phyloP scores from a whole-genome alignment of 2,329 filamentous ascomycete genomes.

The Exophiala viscosa region DNA sequence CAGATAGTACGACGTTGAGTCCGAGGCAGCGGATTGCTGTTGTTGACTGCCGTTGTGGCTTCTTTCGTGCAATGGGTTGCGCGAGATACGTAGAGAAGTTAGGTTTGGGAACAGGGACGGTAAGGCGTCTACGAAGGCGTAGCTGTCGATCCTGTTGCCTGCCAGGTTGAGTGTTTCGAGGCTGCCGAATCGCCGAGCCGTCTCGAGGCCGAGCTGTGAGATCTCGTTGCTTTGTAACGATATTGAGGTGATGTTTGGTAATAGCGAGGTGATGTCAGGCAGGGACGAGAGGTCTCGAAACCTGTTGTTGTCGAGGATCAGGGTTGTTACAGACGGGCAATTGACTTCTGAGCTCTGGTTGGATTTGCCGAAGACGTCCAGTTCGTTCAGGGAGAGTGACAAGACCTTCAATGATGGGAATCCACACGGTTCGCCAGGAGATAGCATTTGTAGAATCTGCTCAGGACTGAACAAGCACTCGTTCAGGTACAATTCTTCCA shows the following conservation, averaged over 20 bases:
- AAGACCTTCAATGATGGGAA: slow-evolving; percentile 24
- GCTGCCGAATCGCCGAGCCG: slow-evolving; percentile 49
- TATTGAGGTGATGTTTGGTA: slow-evolving; percentile 50
- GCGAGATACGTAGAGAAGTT: slow-evolving; percentile 69
- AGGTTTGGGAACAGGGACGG: slow-evolving; percentile 67
- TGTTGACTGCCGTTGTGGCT: slow-evolving; percentile 12
- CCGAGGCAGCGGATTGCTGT: slow-evolving; percentile 25
- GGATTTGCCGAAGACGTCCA: slow-evolving; percentile 14
- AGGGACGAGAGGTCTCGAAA: slow-evolving; percentile 35
- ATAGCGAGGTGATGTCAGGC: slow-evolving; percentile 53
- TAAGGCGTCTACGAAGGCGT: slow-evolving; percentile 71
- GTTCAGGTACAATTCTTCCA: slow-evolving; percentile 59
- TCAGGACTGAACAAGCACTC: slow-evolving; percentile 65
- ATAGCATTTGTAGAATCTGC: slow-evolving; percentile 49
- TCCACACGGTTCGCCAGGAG: neutral
- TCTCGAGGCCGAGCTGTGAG: slow-evolving; percentile 27
- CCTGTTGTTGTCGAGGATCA: slow-evolving; percentile 50
- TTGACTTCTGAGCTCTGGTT: neutral
- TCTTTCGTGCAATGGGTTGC: slow-evolving; percentile 75
- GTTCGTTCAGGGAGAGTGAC: slow-evolving; percentile 20
- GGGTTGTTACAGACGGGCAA: slow-evolving; percentile 43
- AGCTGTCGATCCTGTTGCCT: slow-evolving; percentile 65
- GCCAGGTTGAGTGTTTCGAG: slow-evolving; percentile 69
- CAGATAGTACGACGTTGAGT: slow-evolving; percentile 26
- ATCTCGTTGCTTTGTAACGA: slow-evolving; percentile 75